Evolutionary conservation across 176 grass and related monocot genomes (phyloP).

Genomic region (Tillandsia fasciculata): DNA sequence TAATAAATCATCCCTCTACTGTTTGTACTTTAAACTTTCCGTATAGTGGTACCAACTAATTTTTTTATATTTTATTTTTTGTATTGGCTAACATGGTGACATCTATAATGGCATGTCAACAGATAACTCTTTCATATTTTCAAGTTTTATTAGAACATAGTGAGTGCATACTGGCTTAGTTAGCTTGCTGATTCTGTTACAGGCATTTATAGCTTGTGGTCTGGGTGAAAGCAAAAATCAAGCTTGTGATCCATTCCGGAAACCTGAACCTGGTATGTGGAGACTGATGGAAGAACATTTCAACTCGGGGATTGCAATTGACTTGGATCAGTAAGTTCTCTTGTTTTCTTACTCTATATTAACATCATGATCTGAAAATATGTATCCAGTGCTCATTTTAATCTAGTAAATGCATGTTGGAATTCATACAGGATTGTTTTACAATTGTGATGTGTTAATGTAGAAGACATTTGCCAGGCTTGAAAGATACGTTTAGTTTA

Average conservation of each 20-base stretch:
- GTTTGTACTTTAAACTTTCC: background rate
- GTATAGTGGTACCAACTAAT: background rate
- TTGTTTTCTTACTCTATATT: background rate
- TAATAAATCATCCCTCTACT: background rate
- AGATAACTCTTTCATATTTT: background rate
- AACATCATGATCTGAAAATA: background rate
- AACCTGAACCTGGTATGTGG: constrained; percentile 89
- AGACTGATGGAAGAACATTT: constrained; percentile 65
- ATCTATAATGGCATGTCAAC: background rate
- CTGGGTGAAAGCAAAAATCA: constrained; percentile 41
- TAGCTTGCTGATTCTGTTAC: background rate
- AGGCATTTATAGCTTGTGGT: constrained; percentile 92
- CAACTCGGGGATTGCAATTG: constrained; percentile 60
- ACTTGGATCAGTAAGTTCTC: constrained; percentile 63
- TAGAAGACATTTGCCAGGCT: background rate
- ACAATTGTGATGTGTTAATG: no score
- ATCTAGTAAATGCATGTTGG: no score
- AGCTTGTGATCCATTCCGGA: constrained; percentile 55
- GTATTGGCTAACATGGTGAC: background rate
- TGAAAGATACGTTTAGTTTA: background rate
- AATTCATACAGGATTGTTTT: no score
- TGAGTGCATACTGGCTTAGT: background rate
- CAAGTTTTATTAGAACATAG: background rate
- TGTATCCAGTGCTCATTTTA: no score
- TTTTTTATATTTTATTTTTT: background rate